Evolutionary conservation across 2,329 filamentous ascomycete genomes (phyloP).

Genomic region (Aspergillus sp.): DNA sequence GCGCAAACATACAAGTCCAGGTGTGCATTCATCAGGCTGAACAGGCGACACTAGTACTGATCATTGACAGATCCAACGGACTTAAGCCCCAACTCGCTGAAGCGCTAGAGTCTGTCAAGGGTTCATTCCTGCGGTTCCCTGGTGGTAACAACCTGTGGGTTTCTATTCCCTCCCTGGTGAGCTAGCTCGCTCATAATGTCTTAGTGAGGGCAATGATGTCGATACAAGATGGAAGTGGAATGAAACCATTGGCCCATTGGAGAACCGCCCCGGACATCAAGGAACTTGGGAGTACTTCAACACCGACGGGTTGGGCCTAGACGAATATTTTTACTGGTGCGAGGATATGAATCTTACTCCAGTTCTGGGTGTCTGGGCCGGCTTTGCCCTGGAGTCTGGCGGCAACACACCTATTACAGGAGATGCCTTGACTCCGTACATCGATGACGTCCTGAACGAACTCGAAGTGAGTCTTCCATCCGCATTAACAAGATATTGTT

Average conservation of each 20-base stretch:
- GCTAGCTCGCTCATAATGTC: not conserved
- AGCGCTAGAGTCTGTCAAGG: constrained; percentile 52
- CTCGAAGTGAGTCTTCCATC: constrained; percentile 44
- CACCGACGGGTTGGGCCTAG: constrained; percentile 52
- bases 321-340: constrained; percentile 59
- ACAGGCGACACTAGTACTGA: not conserved
- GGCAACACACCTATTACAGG: constrained; percentile 46
- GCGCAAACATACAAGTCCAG: constrained; percentile 17
- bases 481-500: not conserved
- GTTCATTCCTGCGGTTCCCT: constrained; percentile 60
- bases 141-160: constrained; percentile 60
- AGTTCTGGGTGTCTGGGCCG: constrained; percentile 57
- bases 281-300: constrained; percentile 58
- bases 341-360: constrained; percentile 56
- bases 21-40: not conserved
- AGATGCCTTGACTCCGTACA: constrained; percentile 51
- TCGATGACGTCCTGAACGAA: constrained; percentile 59
- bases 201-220: constrained; percentile 20
- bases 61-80: constrained; percentile 46
- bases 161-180: not conserved
- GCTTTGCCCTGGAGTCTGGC: constrained; percentile 52
- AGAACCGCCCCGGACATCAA: constrained; percentile 50
- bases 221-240: constrained; percentile 36
- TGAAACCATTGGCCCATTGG: constrained; percentile 37
- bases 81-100: constrained; percentile 55